These are phyloP conservation scores for Puccinia novopanici DNA, from an alignment of 1,284 basidiomycete genomes.

Conservation along the genomic window DNA sequence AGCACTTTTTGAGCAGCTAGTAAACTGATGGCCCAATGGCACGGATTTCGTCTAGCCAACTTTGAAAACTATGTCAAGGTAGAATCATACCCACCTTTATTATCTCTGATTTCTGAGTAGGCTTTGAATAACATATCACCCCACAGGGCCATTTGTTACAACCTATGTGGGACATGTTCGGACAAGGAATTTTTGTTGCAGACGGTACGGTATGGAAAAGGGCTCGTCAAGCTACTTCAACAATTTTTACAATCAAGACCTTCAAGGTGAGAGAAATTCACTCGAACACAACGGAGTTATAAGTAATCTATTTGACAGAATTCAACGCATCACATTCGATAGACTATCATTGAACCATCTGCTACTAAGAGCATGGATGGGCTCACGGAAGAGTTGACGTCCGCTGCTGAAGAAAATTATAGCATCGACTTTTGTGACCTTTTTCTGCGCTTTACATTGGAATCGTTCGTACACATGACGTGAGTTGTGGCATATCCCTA, in stretches of 20 bases:
- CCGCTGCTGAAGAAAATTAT: background rate
- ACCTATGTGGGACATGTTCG: slow-evolving; percentile 41
- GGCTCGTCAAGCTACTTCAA: slow-evolving; percentile 32
- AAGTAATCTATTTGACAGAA: no score
- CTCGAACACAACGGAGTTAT: background rate
- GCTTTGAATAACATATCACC: background rate
- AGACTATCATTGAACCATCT: slow-evolving; percentile 33
- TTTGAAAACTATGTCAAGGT: slow-evolving; percentile 37
- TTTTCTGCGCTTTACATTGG: slow-evolving; percentile 37
- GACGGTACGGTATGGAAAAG: no score
- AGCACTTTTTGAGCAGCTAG: background rate
- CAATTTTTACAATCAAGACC: slow-evolving; percentile 34
- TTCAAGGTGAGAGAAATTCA: slow-evolving; percentile 29
- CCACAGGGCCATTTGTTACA: slow-evolving; percentile 13
- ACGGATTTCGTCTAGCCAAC: no score
- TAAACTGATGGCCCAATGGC: background rate
- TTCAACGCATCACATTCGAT: background rate
- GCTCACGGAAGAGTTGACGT: slow-evolving; percentile 1
- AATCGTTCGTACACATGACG: slow-evolving; percentile 46
- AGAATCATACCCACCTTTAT: background rate
- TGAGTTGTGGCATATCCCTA: no score
- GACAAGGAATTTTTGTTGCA: slow-evolving; percentile 37
- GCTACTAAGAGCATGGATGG: slow-evolving; percentile 22
- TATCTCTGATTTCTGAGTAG: no score
- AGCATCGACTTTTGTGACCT: slow-evolving; percentile 29